phyloP scores from a whole-genome alignment of 345 rosid species.

The Chamaenerion angustifolium region DNA sequence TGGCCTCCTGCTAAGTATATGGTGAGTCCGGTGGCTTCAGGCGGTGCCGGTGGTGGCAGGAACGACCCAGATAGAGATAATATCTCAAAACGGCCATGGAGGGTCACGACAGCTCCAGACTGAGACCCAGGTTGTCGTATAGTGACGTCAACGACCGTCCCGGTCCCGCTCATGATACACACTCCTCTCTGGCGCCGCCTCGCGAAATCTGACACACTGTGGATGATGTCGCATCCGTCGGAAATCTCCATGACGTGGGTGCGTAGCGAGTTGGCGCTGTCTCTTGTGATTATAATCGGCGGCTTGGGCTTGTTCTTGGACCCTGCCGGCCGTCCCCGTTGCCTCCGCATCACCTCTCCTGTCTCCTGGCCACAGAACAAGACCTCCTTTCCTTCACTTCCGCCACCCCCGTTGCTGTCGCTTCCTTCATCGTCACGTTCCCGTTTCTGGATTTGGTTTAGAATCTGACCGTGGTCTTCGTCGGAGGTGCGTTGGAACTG shows the following conservation, averaged over 20 bases:
- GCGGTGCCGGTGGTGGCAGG: slow-evolving; percentile 88
- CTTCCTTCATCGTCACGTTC: slow-evolving; percentile 4
- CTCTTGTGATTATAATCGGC: slow-evolving; percentile 9
- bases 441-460: not conserved
- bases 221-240: slow-evolving; percentile 8
- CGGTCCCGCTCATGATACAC: slow-evolving; percentile 87
- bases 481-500: not conserved
- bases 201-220: slow-evolving; percentile 55
- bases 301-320: slow-evolving; percentile 8
- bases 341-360: slow-evolving; percentile 4
- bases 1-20: slow-evolving; percentile 85
- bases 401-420: slow-evolving; percentile 1
- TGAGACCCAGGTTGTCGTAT: slow-evolving; percentile 67
- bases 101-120: slow-evolving; percentile 58
- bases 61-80: slow-evolving; percentile 73
- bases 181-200: slow-evolving; percentile 78
- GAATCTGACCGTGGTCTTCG: slow-evolving; percentile 2
- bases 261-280: slow-evolving; percentile 9
- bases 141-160: slow-evolving; percentile 73
- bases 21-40: slow-evolving; percentile 86
- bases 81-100: slow-evolving; percentile 88
- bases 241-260: slow-evolving; percentile 10
- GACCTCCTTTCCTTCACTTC: slow-evolving; percentile 3
- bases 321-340: slow-evolving; percentile 6
- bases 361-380: not conserved